Percentiles rank a stretch among this genome's conserved stretches.
Conservation (phyloP, 495 filamentous ascomycete species). For the Ascodesmis nigricans region DNA sequence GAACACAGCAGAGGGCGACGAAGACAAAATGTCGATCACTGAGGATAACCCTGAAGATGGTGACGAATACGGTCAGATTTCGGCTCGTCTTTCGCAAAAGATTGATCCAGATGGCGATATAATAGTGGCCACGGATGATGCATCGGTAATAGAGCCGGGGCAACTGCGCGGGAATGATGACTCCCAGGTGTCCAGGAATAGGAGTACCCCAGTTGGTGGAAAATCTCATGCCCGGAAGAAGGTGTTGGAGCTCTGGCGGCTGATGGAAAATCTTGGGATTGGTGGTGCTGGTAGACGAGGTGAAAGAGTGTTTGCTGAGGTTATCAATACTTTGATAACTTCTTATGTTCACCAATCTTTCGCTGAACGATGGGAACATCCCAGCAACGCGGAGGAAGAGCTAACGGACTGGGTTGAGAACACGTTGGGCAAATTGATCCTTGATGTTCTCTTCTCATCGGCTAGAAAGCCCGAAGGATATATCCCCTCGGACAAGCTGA, state of each 20-base stretch:
- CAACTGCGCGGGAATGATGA: constrained; percentile 14
- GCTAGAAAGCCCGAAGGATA: constrained; percentile 9
- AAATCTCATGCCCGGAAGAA: constrained; percentile 17
- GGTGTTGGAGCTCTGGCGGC: constrained; percentile 17
- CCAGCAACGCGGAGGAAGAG: constrained; percentile 11
- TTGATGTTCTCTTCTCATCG: constrained; percentile 20
- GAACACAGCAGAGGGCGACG: constrained; percentile 3
- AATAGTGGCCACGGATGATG: constrained; percentile 16
- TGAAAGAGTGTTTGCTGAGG: constrained; percentile 21
- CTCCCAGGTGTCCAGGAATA: constrained; percentile 1
- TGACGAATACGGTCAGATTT: constrained; percentile 9
- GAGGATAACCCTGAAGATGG: constrained; percentile 5
- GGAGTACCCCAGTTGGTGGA: constrained; percentile 8
- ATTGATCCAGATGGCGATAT: constrained; percentile 20
- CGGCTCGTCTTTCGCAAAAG: constrained; percentile 13
- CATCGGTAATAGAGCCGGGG: constrained; percentile 5
- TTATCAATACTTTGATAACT: constrained; percentile 20
- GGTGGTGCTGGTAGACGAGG: constrained; percentile 19
- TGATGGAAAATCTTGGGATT: constrained; percentile 19
- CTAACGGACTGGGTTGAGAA: constrained; percentile 18
- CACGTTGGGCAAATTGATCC: constrained; percentile 15
- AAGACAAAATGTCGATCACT: constrained; percentile 1
- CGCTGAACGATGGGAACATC: constrained; percentile 11
- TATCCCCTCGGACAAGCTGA: constrained; percentile 16
- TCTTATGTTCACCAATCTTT: constrained; percentile 18